Evolutionary conservation across 352 stramenopile genomes (phyloP), one percentile per base, ranked within the genome.

Genomic region (Phytophthora melonis): DNA sequence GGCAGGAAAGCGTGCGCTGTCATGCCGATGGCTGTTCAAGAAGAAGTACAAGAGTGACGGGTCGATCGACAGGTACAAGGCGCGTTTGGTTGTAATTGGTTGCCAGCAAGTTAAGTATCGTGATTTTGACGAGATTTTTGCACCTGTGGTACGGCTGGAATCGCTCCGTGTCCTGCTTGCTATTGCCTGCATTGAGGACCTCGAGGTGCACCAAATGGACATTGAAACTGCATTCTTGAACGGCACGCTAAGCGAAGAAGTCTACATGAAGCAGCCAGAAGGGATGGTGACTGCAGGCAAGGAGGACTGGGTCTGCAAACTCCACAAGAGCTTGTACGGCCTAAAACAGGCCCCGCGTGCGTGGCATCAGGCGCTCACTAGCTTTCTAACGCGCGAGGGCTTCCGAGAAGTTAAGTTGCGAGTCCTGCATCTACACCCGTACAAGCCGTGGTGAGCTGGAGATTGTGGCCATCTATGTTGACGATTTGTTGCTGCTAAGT

Each of bases 171-270:
- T 68, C n/a, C 23, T 68, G 21, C 36, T 63, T 2, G 58, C 19
- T 5, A 63, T 55, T 3, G 16, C 39, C 3, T 63, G 58, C 39
- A 55, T 68, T 60, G 23, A 55, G 9, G 62, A 78, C 14, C 67
- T 62, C 6, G 58, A 73, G 25, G 32, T 58, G n/a, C 45, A 71
- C 9, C 66, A 78, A 18, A 75, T 78, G 61, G 75, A 81, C 68
- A 62, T 78, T 10, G 67, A 78, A 21, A 78, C 66, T 0, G 70
- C 62, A 0, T 81, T 78, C 25, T 21, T 76, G 3, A 62, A 81
- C 32, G 62, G 70, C 3, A 39, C 18, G 2, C 54, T 81, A 0
- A 49, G 71, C 1, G 66, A 76, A 39, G 65, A 76, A 9, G 63
- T 78, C 0, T 78, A 74, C 63, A 74, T 76, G 63, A 47, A 68